Evolutionary conservation across 257 asterid genomes (phyloP).

Genomic region (Thymus mandschuricus): DNA sequence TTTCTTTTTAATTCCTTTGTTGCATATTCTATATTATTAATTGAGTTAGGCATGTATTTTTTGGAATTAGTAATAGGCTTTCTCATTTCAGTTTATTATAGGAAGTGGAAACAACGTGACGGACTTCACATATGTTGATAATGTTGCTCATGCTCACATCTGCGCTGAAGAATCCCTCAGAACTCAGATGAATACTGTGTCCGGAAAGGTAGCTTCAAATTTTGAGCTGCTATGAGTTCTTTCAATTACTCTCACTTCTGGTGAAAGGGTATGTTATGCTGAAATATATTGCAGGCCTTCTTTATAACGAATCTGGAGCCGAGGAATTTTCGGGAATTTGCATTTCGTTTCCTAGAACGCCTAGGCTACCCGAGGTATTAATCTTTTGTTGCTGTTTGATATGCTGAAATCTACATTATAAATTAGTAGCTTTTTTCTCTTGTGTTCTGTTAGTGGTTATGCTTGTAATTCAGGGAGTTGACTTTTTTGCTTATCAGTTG

Average conservation of each 20-base stretch:
- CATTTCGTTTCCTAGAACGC: conserved; percentile 54
- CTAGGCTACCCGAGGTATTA: conserved; percentile 73
- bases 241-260: conserved; percentile 20
- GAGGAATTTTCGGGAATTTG: conserved; percentile 60
- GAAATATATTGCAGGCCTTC: conserved; percentile 59
- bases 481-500: conserved; percentile 7
- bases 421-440: conserved; percentile 14
- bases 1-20: conserved; percentile 18
- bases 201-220: conserved; percentile 68
- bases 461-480: not conserved
- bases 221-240: conserved; percentile 28
- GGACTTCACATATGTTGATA: conserved; percentile 89
- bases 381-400: conserved; percentile 18
- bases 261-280: conserved; percentile 24
- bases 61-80: conserved; percentile 79
- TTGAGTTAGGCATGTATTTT: conserved; percentile 32
- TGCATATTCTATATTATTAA: conserved; percentile 31
- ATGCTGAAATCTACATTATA: conserved; percentile 29
- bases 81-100: conserved; percentile 97
- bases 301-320: conserved; percentile 77
- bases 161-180: conserved; percentile 82
- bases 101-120: conserved; percentile 68
- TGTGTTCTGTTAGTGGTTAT: conserved; percentile 7
- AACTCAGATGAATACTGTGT: conserved; percentile 52
- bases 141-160: conserved; percentile 88